Evolutionary conservation across 1,284 basidiomycete genomes (phyloP).

Genomic region (Coniferiporia weirii): DNA sequence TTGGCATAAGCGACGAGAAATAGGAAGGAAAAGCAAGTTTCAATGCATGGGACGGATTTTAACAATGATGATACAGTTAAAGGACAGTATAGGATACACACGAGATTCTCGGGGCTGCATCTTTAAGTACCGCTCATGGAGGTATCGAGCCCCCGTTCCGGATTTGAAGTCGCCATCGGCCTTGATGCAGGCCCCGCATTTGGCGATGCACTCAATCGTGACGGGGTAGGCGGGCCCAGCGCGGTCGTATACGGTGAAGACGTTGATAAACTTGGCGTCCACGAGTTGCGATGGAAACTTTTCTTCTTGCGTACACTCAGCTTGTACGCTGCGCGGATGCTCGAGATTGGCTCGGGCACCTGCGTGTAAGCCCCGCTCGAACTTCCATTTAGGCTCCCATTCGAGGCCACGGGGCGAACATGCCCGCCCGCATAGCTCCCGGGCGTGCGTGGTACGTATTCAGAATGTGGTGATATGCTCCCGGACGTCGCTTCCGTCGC

Average conservation of each 20-base stretch:
- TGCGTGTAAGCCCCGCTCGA: not conserved
- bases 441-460: slow-evolving; percentile 3
- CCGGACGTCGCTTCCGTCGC: not conserved
- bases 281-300: slow-evolving; percentile 51
- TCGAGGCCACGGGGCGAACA: not conserved
- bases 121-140: not conserved
- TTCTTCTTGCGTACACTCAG: slow-evolving; percentile 51
- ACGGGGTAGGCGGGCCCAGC: not conserved
- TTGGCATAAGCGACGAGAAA: not conserved
- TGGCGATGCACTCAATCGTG: not conserved
- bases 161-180: not conserved
- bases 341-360: slow-evolving; percentile 33
- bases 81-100: not conserved
- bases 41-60: not conserved
- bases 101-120: not conserved
- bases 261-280: slow-evolving; percentile 30
- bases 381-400: not conserved
- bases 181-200: not conserved
- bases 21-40: not conserved
- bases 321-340: slow-evolving; percentile 53
- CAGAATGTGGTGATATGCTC: slow-evolving; percentile 6
- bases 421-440: slow-evolving; percentile 1
- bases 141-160: not conserved
- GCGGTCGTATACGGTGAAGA: not conserved
- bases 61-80: slow-evolving; percentile 1